Evolutionary conservation across 1,139 yeast genomes (phyloP).

Genomic region (Protomyces gravidus): DNA sequence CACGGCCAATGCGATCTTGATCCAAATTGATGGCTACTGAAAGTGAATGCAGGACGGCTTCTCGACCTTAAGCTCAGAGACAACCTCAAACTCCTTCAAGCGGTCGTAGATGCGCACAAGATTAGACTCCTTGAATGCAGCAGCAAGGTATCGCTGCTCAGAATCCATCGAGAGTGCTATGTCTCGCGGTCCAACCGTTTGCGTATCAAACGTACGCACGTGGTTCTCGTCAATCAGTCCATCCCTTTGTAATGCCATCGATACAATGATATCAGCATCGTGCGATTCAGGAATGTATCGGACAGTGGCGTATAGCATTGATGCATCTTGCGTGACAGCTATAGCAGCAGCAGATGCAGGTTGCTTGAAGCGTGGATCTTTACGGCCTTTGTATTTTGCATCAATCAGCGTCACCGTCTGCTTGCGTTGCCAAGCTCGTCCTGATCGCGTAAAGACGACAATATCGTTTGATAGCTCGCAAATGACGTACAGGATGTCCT

Average conservation of each 20-base stretch:
- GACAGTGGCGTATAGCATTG: constrained; percentile 7
- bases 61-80: neutral
- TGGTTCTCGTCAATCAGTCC: constrained; percentile 1
- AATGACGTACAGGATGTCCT: constrained; percentile 11
- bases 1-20: too few relatives aligned
- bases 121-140: constrained; percentile 6
- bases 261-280: constrained; percentile 9
- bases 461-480: constrained; percentile 24
- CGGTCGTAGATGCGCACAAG: constrained; percentile 11
- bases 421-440: neutral
- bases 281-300: constrained; percentile 16
- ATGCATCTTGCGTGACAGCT: constrained; percentile 10
- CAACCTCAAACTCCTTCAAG: neutral
- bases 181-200: constrained; percentile 8
- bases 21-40: too few relatives aligned
- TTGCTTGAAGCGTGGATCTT: constrained; percentile 4
- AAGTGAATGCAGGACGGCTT: too few relatives aligned
- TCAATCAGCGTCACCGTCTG: constrained; percentile 16
- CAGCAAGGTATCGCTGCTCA: neutral
- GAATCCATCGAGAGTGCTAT: constrained; percentile 3
- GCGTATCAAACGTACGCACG: constrained; percentile 3
- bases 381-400: neutral
- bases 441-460: neutral
- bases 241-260: neutral
- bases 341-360: constrained; percentile 23